Conservation (phyloP, 257 asterid species). For the Coffea eugenioides region DNA sequence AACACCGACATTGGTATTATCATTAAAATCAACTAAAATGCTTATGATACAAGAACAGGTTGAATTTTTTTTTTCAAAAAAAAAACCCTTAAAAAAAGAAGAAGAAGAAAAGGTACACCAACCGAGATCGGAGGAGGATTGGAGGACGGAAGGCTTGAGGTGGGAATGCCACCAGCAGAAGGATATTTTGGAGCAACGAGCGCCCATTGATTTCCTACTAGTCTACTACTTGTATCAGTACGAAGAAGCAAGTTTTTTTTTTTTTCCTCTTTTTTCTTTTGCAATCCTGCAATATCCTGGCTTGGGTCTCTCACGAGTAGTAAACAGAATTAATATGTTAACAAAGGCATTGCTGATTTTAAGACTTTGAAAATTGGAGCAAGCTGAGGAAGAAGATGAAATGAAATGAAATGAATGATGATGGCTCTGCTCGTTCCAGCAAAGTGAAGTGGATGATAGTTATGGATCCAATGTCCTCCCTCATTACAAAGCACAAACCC, state of each 20-base stretch:
- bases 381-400: constrained; percentile 9
- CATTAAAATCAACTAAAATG: too few relatives aligned
- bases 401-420: constrained; percentile 1
- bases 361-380: constrained; percentile 4
- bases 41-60: too few relatives aligned
- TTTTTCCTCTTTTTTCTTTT: too few relatives aligned
- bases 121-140: constrained; percentile 38
- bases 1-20: too few relatives aligned
- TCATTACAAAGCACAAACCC: too few relatives aligned
- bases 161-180: constrained; percentile 37
- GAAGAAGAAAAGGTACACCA: neutral
- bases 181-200: constrained; percentile 43
- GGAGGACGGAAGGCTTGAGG: constrained; percentile 33
- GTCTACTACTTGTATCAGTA: too few relatives aligned
- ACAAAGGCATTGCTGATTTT: neutral
- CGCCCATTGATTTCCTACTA: constrained; percentile 32
- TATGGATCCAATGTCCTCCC: constrained; percentile 8
- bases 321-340: neutral
- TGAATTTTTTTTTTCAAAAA: too few relatives aligned
- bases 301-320: too few relatives aligned
- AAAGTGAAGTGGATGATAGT: constrained; percentile 2
- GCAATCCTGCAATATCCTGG: too few relatives aligned
- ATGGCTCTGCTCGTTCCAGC: neutral
- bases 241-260: too few relatives aligned
- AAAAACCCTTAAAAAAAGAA: neutral